Base-by-base conservation (phyloP, 2,329 filamentous ascomycete species). In the Metarhizium album region DNA sequence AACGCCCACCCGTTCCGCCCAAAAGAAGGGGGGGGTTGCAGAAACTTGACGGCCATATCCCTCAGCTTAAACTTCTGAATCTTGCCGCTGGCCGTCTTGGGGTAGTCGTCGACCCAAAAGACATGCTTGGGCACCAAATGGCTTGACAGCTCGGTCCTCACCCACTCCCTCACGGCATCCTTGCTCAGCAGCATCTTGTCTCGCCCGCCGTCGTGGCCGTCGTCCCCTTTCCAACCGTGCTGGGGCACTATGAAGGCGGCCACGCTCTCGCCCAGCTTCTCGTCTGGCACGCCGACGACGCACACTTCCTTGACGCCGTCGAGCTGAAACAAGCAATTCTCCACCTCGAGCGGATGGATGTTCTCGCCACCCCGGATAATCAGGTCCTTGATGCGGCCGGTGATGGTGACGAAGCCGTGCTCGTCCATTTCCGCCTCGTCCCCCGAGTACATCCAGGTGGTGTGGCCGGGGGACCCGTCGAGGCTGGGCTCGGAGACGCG, bases 281-380 rank as follows among this genome's bases (percentile, higher is more conserved):
- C 80, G 64, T 96, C 89, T 0, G 86, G 84, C 1, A 97, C 70
- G 0, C 90, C 93, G 0, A 94, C 87, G 2, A 95, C 87, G 56
- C 84, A 87, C 3, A 82, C 88, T 56, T 96, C 89, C 14, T 75
- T 73, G 0, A 97, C 74, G 3, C 74, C 73, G 2, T 80, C 75
- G 62, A 91, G 83, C 40, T 79, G 79, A 54, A 95, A 82, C 5
- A 97, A 75, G 57, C 83, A 91, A 63, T 94, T 90, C 66, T 98
- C 93, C 3, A 97, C 77, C 66, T 97, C 93, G 5, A 95, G 74
- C 0, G 93, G 93, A 65, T 95, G 88, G 51, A 96, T 95, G 64
- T 98, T 98, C 66, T 97, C 93, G 23, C 93, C 93, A 27, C 87
- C 91, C 24, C 89, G 80, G 63, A 97, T 97, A 59, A 98, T 96